Conservation (phyloP, 805 yeast genomes). For the Candida palmyrensis region DNA sequence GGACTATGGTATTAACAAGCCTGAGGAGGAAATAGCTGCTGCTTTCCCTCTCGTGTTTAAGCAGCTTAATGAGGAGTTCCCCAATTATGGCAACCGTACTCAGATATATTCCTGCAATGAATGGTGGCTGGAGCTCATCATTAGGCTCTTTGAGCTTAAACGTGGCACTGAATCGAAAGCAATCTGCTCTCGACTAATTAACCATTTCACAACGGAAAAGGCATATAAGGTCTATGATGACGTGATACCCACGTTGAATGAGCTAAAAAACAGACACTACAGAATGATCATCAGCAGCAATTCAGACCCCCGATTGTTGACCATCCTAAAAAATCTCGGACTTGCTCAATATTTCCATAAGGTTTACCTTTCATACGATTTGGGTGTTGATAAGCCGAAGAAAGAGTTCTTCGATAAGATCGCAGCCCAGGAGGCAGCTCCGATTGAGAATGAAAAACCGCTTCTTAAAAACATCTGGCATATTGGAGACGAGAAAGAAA, state of each 20-base stretch:
- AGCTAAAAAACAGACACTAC: constrained; percentile 24
- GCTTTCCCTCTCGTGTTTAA: constrained; percentile 30
- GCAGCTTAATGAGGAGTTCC: constrained; percentile 34
- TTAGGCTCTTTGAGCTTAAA: constrained; percentile 35
- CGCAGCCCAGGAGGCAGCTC: constrained; percentile 5
- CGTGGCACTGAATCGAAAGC: constrained; percentile 18
- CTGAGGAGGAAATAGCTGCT: constrained; percentile 16
- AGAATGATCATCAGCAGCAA: constrained; percentile 49
- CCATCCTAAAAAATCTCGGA: constrained; percentile 43
- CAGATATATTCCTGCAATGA: constrained; percentile 18
- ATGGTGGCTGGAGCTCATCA: constrained; percentile 60
- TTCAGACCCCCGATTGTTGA: constrained; percentile 53
- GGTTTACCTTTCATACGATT: constrained; percentile 52
- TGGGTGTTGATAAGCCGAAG: constrained; percentile 52
- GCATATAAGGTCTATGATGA: constrained; percentile 55
- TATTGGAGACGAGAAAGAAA: constrained; percentile 56
- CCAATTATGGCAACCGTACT: constrained; percentile 57
- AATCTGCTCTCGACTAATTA: constrained; percentile 42
- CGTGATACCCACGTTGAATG: constrained; percentile 40
- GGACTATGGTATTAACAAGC: constrained; percentile 37
- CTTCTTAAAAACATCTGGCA: constrained; percentile 59
- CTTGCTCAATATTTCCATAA: constrained; percentile 35
- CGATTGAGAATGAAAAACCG: no score
- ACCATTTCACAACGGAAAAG: constrained; percentile 43
- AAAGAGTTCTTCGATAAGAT: constrained; percentile 41